Conservation (phyloP, 202 grass and related monocot species). For the Setaria viridis region DNA sequence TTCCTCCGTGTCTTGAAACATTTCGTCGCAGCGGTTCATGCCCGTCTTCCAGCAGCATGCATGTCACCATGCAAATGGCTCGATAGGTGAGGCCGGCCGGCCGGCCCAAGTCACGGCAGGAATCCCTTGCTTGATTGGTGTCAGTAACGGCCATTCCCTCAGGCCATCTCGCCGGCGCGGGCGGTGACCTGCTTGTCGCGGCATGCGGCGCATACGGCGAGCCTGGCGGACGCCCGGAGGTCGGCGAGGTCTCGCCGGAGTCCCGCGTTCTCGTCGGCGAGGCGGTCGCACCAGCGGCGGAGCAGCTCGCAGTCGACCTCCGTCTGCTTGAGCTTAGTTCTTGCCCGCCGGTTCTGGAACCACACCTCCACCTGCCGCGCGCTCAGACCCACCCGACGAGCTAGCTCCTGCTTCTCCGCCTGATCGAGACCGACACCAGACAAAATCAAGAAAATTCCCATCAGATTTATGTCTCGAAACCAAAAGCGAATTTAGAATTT, state of each 20-base stretch:
- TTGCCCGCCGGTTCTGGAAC: slow-evolving; percentile 78
- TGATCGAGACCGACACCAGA: not conserved
- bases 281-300: slow-evolving; percentile 54
- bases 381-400: slow-evolving; percentile 51
- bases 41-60: no score
- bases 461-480: no score
- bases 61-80: no score
- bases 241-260: slow-evolving; percentile 52
- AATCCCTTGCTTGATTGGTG: no score
- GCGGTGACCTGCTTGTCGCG: not conserved
- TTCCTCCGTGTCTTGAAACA: no score
- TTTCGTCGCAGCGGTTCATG: no score
- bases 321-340: slow-evolving; percentile 75
- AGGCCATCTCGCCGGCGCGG: not conserved
- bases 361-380: slow-evolving; percentile 82
- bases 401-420: slow-evolving; percentile 60
- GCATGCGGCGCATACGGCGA: slow-evolving; percentile 30
- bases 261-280: slow-evolving; percentile 57
- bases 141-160: no score
- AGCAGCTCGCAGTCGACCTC: slow-evolving; percentile 67
- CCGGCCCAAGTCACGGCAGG: no score
- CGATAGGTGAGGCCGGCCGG: no score
- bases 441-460: no score
- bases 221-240: slow-evolving; percentile 7
- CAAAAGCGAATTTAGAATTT: no score